Evolutionary conservation across 768 basidiomycete species (phyloP).

Genomic region (Kwoniella dendrophila): DNA sequence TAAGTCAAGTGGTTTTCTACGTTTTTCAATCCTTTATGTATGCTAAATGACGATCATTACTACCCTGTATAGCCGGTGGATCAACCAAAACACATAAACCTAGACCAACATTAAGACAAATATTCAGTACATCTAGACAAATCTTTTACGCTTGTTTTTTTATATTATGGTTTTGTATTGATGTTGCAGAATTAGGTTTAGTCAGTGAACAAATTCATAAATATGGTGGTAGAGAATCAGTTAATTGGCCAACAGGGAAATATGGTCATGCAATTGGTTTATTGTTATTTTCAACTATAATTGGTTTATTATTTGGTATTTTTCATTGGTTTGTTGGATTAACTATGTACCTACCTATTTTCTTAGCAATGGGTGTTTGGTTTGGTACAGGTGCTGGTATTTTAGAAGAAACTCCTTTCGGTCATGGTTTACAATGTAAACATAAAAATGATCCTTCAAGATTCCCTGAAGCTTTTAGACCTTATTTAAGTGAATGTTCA

Average conservation of each 20-base stretch:
- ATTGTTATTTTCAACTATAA: conserved; percentile 35
- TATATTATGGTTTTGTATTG: conserved; percentile 37
- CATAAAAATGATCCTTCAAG: conserved; percentile 21
- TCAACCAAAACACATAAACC: not conserved
- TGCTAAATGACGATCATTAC: not conserved
- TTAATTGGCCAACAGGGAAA: conserved; percentile 29
- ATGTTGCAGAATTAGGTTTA: conserved; percentile 36
- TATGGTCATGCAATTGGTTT: conserved; percentile 38
- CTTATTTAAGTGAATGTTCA: conserved; percentile 32
- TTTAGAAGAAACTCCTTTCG: conserved; percentile 40
- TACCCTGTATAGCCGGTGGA: conserved; percentile 1
- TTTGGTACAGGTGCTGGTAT: conserved; percentile 45
- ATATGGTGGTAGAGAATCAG: conserved; percentile 24
- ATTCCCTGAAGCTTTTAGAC: conserved; percentile 30
- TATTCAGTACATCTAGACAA: conserved; percentile 35
- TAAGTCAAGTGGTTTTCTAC: not conserved
- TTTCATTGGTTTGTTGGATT: conserved; percentile 39
- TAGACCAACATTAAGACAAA: conserved; percentile 8
- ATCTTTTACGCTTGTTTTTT: conserved; percentile 38
- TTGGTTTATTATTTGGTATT: conserved; percentile 33
- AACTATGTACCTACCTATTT: conserved; percentile 29
- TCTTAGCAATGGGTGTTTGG: conserved; percentile 38
- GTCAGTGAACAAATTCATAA: conserved; percentile 44
- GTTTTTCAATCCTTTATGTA: not conserved
- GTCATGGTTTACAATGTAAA: conserved; percentile 41